phyloP scores from a whole-genome alignment of 352 stramenopile species.

The Nothophytophthora sp. region DNA sequence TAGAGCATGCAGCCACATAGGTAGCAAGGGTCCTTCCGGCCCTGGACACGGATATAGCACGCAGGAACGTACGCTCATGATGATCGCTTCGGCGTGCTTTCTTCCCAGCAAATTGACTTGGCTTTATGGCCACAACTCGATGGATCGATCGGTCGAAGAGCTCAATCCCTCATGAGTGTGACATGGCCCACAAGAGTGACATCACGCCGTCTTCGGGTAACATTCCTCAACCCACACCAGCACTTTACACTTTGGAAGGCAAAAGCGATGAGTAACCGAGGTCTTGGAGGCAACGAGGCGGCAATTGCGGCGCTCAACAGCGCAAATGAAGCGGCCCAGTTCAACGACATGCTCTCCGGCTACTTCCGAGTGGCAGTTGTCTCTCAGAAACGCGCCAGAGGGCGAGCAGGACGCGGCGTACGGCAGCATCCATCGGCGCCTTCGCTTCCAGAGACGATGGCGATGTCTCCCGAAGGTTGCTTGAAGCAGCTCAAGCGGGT shows the following conservation, averaged over 20 bases:
- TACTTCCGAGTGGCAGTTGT: slow-evolving; percentile 24
- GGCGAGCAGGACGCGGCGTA: background rate
- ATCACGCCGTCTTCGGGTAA: too few relatives aligned
- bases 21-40: background rate
- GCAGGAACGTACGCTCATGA: slow-evolving; percentile 35
- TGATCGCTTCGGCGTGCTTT: too few relatives aligned
- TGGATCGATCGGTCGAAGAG: too few relatives aligned
- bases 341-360: slow-evolving; percentile 19
- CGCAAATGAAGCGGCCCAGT: slow-evolving; percentile 23
- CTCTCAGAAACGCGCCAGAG: slow-evolving; percentile 7
- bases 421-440: background rate
- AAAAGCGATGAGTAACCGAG: background rate
- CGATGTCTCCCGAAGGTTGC: slow-evolving; percentile 1
- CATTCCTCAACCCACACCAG: too few relatives aligned
- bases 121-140: too few relatives aligned
- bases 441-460: background rate
- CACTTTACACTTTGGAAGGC: too few relatives aligned
- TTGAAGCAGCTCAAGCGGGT: slow-evolving; percentile 37
- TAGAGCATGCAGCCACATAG: slow-evolving; percentile 3
- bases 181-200: too few relatives aligned
- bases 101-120: too few relatives aligned
- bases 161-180: too few relatives aligned
- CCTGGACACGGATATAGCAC: too few relatives aligned
- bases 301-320: slow-evolving; percentile 9
- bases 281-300: too few relatives aligned